Evolutionary conservation across 805 yeast genomes (phyloP), one percentile per base, ranked within the genome.

Genomic region (Kodamaea fukazawae): DNA sequence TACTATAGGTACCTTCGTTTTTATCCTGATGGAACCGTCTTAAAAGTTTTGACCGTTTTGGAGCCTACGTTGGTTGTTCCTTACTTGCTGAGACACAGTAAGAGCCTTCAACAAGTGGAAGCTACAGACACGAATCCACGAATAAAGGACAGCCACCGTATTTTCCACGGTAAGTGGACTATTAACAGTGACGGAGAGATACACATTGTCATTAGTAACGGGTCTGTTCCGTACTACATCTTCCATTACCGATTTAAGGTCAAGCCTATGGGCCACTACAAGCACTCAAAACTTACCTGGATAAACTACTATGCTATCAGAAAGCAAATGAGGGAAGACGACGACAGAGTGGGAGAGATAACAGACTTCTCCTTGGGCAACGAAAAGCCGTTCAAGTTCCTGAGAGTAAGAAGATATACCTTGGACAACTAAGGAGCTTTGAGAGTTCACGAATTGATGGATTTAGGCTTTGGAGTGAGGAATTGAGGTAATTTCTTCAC

Each of bases 1-100:
- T 91, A 91, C 55, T 91, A 87, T 57, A 67, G 99, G 46, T 93
- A 89, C 58, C 61, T 83, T 26, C 70, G 97, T 46, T 89, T 91
- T 54, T 85, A 73, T 56, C 81, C 82, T 0, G 84, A 85, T 53
- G 97, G 98, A 0, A 65, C 75, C 1, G 83, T 87, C 44, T 63
- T 86, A 31, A 78, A 84, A 54, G 71, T 86, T 20, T 71, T 87
- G 18, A 77, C 95, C 0, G 75, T 83, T 3, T 70, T 78, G 40
- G 91, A 86, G 51, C 98, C 98, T 0, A 57, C 60, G 2, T 58
- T 64, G 31, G 81, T 89, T 1, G 81, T 90, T 2, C 83, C 83
- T 3, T 65, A 64, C 38, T 70, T 85, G 37, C 68, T 58, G 67
- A 54, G 47, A 34, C 34, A 43, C 11, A 48, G 48, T 18, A 44